Evolutionary conservation across 306 rosid genomes (phyloP).

Genomic region (Quercus gilva): DNA sequence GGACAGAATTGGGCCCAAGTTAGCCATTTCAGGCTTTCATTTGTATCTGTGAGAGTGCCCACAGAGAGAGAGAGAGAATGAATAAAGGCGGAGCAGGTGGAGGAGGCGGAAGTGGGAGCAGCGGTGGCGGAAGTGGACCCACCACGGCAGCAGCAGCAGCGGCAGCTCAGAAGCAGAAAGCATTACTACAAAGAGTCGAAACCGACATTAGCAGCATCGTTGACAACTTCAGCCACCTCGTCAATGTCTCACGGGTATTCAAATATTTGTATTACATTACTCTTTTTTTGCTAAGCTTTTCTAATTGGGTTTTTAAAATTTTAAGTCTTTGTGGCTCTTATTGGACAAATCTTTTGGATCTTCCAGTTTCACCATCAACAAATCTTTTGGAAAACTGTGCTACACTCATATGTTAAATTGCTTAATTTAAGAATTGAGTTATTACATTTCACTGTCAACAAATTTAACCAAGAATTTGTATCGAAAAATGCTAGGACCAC

Average conservation of each 20-base stretch:
- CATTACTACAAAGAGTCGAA: slow-evolving; percentile 63
- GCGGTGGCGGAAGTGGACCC: slow-evolving; percentile 48
- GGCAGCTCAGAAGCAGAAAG: slow-evolving; percentile 84
- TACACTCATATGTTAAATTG: too few species aligned
- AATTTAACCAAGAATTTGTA: too few species aligned
- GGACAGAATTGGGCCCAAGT: too few species aligned
- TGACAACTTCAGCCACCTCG: slow-evolving; percentile 87
- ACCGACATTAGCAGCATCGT: slow-evolving; percentile 69
- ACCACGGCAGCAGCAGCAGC: slow-evolving; percentile 46
- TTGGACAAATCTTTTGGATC: too few species aligned
- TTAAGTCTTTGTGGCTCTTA: too few species aligned
- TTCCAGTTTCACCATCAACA: too few species aligned
- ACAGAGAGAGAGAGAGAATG: slow-evolving; percentile 24
- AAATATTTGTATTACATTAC: neutral
- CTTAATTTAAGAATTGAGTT: too few species aligned
- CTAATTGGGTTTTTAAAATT: neutral
- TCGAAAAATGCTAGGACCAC: too few species aligned
- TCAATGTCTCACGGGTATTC: slow-evolving; percentile 77
- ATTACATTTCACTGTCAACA: too few species aligned
- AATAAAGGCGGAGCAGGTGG: slow-evolving; percentile 48
- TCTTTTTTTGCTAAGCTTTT: neutral
- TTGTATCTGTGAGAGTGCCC: too few species aligned
- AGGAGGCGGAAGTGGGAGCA: slow-evolving; percentile 24
- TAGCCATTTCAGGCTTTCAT: too few species aligned
- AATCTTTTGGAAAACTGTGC: too few species aligned